A percentile compares a stretch with the other conserved stretches of the same genome.
phyloP scores from a whole-genome alignment of 2,329 filamentous ascomycete genomes.

The Talaromyces sp. region DNA sequence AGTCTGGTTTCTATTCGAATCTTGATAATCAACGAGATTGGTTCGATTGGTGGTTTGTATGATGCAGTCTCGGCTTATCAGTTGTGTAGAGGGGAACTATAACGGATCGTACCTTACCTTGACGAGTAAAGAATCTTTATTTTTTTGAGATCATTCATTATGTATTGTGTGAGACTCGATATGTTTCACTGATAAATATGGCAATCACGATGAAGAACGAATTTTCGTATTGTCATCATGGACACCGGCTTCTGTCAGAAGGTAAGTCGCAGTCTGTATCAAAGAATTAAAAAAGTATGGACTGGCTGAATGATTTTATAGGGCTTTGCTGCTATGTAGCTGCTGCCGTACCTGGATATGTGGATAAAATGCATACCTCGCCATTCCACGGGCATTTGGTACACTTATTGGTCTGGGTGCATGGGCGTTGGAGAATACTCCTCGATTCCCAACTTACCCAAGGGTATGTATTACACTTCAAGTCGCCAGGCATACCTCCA shows the following conservation, averaged over 20 bases:
- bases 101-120: neutral
- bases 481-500: neutral
- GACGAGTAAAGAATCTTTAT: neutral
- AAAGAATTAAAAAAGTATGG: too few relatives aligned
- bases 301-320: too few relatives aligned
- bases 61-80: neutral
- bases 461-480: neutral
- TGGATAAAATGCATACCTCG: neutral
- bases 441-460: neutral
- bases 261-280: too few relatives aligned
- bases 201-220: neutral
- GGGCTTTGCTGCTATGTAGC: neutral
- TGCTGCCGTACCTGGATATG: neutral
- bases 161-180: too few relatives aligned
- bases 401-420: neutral
- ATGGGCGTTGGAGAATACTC: neutral
- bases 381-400: neutral
- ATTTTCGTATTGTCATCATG: neutral
- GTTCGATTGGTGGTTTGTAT: neutral
- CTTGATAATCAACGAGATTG: neutral
- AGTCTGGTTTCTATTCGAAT: neutral
- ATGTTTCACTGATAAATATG: too few relatives aligned
- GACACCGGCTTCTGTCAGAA: too few relatives aligned
- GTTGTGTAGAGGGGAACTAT: neutral
- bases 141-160: neutral